Percentiles rank a stretch among this genome's conserved stretches.
Evolutionary conservation across 2,329 filamentous ascomycete genomes (phyloP).

Genomic region (Orbilia blumenaviensis): DNA sequence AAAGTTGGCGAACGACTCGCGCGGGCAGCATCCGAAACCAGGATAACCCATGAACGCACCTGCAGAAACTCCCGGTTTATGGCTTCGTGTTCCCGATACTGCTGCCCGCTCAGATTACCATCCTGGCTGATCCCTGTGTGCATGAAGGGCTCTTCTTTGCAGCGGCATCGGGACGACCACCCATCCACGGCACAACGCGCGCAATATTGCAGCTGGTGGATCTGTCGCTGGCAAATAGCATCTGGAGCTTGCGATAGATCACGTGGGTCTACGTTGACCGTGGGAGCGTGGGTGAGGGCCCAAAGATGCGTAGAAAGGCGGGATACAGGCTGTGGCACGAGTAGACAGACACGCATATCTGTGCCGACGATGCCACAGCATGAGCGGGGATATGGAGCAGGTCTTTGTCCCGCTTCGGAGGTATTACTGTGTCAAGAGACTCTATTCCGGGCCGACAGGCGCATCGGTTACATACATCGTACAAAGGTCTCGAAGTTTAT

Average conservation of each 20-base stretch:
- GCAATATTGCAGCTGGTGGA: conserved; percentile 26
- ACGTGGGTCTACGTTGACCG: background rate
- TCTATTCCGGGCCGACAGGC: background rate
- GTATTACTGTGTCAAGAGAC: background rate
- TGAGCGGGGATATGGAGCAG: background rate
- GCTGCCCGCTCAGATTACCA: background rate
- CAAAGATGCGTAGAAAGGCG: background rate
- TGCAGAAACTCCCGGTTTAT: conserved; percentile 39
- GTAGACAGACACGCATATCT: background rate
- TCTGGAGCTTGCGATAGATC: background rate
- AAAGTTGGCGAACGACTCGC: conserved; percentile 18
- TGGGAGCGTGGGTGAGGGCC: background rate
- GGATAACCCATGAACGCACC: conserved; percentile 40
- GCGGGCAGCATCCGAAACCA: background rate
- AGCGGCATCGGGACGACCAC: conserved; percentile 48
- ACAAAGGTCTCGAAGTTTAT: background rate
- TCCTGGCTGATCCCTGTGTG: conserved; percentile 37
- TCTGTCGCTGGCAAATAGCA: background rate
- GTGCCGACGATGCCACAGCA: background rate
- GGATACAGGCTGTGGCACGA: background rate
- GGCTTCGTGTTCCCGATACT: conserved; percentile 14
- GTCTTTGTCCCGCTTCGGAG: background rate
- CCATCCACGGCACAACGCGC: conserved; percentile 22
- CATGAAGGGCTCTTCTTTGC: conserved; percentile 17
- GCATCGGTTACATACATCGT: background rate